Percentiles rank a stretch among this genome's conserved stretches.
Evolutionary conservation across 495 filamentous ascomycete genomes (phyloP).

Genomic region (Hypoxylon trugodes): DNA sequence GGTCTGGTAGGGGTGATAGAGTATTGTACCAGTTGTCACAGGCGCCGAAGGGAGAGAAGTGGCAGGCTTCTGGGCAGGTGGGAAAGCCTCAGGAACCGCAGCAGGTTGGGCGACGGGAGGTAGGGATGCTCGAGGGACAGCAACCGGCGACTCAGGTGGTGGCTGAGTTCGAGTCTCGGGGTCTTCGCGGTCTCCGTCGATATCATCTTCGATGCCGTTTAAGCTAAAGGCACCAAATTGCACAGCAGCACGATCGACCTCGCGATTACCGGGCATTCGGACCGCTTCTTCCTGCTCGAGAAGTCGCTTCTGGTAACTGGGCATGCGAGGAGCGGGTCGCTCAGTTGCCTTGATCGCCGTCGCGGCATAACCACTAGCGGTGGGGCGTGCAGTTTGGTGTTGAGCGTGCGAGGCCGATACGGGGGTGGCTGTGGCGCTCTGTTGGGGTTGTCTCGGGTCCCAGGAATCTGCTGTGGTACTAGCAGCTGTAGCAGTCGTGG

Average conservation of each 20-base stretch:
- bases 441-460: conserved; percentile 67
- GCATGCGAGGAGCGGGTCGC: conserved; percentile 64
- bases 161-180: conserved; percentile 94
- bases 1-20: conserved; percentile 9
- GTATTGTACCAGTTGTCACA: conserved; percentile 50
- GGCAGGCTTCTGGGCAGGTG: conserved; percentile 71
- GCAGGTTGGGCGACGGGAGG: conserved; percentile 73
- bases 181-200: conserved; percentile 94
- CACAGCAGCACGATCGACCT: conserved; percentile 90
- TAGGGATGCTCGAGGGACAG: conserved; percentile 87
- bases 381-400: conserved; percentile 62
- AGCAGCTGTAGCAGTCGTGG: conserved; percentile 82
- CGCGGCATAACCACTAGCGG: conserved; percentile 73
- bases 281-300: conserved; percentile 97
- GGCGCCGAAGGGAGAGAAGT: conserved; percentile 64
- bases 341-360: conserved; percentile 79
- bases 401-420: conserved; percentile 63
- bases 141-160: conserved; percentile 89
- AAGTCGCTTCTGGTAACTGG: conserved; percentile 81
- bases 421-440: conserved; percentile 62
- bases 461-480: conserved; percentile 87
- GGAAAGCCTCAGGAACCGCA: conserved; percentile 65
- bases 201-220: conserved; percentile 80
- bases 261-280: conserved; percentile 98
- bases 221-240: conserved; percentile 97